Conservation (phyloP, 108 stramenopile species). For the Cyclotella kingstonii region DNA sequence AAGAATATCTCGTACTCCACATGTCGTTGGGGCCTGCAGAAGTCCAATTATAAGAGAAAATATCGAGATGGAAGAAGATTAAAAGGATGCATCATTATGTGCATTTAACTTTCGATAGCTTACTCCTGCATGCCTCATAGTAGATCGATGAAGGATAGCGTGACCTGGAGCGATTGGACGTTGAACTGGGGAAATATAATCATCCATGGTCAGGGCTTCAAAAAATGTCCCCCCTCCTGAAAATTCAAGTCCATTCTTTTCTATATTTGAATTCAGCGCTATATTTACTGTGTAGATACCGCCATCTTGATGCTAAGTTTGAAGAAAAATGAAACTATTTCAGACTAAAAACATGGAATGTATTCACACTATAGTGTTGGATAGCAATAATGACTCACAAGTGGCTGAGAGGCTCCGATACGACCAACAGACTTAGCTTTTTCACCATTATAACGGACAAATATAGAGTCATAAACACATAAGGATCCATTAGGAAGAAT, state of each 20-base stretch:
- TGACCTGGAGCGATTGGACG: conserved; percentile 53
- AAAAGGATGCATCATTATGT: neutral
- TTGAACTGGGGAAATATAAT: conserved; percentile 28
- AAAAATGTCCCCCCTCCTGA: conserved; percentile 70
- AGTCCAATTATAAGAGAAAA: neutral
- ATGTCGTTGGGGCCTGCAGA: conserved; percentile 35
- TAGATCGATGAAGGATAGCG: conserved; percentile 54
- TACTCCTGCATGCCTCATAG: conserved; percentile 66
- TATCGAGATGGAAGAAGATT: neutral
- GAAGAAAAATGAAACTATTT: neutral
- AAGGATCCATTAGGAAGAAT: conserved; percentile 23
- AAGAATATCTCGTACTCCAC: conserved; percentile 66
- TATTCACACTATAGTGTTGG: neutral
- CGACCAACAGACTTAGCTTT: conserved; percentile 34
- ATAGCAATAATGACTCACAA: conserved; percentile 15
- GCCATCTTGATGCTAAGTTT: conserved; percentile 55
- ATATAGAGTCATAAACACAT: conserved; percentile 66
- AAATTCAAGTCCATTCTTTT: conserved; percentile 34
- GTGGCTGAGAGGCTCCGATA: conserved; percentile 60
- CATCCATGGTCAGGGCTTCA: conserved; percentile 46
- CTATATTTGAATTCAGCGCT: conserved; percentile 48
- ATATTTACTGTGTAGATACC: conserved; percentile 71
- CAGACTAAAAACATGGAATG: neutral
- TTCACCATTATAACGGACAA: conserved; percentile 72
- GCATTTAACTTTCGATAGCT: neutral